A percentile compares a stretch with the other conserved stretches of the same genome.
Conservation (phyloP, 2,329 filamentous ascomycete genomes). For the Escovopsis sp. region DNA sequence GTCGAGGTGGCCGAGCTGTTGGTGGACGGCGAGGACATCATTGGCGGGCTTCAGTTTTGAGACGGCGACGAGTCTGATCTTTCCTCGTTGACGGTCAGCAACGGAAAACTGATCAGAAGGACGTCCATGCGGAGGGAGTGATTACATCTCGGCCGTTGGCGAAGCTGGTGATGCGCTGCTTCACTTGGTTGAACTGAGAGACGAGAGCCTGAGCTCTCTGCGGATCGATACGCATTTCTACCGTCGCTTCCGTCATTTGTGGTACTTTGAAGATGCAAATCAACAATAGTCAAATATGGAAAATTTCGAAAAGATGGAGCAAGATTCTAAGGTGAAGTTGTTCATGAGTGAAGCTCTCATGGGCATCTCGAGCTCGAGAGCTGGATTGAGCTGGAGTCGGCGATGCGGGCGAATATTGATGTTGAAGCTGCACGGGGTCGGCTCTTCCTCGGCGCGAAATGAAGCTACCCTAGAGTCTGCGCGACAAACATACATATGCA, state of each 20-base stretch:
- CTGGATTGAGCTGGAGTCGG: no score
- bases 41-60: constrained; percentile 91
- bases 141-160: constrained; percentile 39
- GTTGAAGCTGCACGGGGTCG: no score
- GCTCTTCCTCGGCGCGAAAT: no score
- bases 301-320: no score
- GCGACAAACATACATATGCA: no score
- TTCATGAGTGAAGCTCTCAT: no score
- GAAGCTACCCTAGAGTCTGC: no score
- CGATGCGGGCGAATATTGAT: no score
- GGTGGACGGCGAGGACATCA: constrained; percentile 76
- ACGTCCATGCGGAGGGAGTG: no score
- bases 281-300: constrained; percentile 1
- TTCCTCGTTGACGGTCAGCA: neutral
- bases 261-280: neutral
- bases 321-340: no score
- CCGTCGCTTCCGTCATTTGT: constrained; percentile 27
- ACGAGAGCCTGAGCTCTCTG: constrained; percentile 46
- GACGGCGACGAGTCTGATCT: constrained; percentile 83
- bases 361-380: no score
- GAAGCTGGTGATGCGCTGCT: constrained; percentile 39
- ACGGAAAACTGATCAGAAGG: no score
- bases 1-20: constrained; percentile 45
- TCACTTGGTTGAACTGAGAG: constrained; percentile 47
- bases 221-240: constrained; percentile 47